A percentile compares a stretch with the other conserved stretches of the same genome.
phyloP scores from a whole-genome alignment of 768 basidiomycete species.

The Gymnopilus junonius region DNA sequence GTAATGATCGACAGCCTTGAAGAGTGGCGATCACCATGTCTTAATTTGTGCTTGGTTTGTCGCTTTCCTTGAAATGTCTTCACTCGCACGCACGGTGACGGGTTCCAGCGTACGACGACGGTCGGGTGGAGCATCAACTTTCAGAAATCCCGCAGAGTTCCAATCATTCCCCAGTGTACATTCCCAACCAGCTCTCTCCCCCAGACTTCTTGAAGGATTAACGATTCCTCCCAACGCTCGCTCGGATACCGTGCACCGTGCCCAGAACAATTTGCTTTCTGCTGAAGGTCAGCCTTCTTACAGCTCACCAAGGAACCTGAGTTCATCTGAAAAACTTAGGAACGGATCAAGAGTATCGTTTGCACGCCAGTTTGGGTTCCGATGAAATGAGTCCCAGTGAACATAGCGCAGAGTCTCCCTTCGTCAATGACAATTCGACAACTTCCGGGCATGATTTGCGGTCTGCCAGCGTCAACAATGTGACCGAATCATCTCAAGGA shows the following conservation, averaged over 20 bases:
- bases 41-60: neutral
- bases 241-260: neutral
- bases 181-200: slow-evolving; percentile 15
- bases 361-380: slow-evolving; percentile 10
- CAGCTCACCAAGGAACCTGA: neutral
- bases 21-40: neutral
- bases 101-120: slow-evolving; percentile 19
- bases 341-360: slow-evolving; percentile 12
- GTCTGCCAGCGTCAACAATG: neutral
- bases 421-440: slow-evolving; percentile 1
- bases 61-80: slow-evolving; percentile 8
- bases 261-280: neutral
- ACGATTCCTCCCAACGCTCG: neutral
- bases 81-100: neutral
- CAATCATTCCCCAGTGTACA: slow-evolving; percentile 15
- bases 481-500: neutral
- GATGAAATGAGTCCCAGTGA: slow-evolving; percentile 9
- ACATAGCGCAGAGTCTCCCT: slow-evolving; percentile 4
- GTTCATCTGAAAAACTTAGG: neutral
- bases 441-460: slow-evolving; percentile 1
- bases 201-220: neutral
- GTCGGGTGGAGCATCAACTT: slow-evolving; percentile 17
- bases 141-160: slow-evolving; percentile 2
- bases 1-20: neutral
- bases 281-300: slow-evolving; percentile 6